phyloP scores from a whole-genome alignment of 2,329 filamentous ascomycete species.

The Ceratocystis variospora region DNA sequence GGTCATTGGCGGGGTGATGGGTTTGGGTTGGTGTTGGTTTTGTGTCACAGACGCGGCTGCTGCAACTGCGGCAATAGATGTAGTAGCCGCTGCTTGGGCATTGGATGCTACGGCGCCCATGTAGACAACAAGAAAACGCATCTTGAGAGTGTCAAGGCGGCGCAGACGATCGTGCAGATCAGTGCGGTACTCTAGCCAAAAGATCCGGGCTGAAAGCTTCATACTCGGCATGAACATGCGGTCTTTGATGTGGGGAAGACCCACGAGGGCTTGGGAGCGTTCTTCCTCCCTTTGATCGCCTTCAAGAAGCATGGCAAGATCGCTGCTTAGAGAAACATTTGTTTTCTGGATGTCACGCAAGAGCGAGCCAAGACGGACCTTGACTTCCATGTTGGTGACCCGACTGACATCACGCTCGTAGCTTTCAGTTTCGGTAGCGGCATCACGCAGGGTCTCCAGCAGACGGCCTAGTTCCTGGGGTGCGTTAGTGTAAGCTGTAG shows the following conservation, averaged over 20 bases:
- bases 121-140: slow-evolving; percentile 51
- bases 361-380: slow-evolving; percentile 43
- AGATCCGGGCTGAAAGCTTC: slow-evolving; percentile 36
- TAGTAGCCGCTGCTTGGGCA: slow-evolving; percentile 22
- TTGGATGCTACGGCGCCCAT: slow-evolving; percentile 42
- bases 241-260: slow-evolving; percentile 15
- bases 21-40: background rate
- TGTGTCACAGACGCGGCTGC: slow-evolving; percentile 4
- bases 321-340: slow-evolving; percentile 32
- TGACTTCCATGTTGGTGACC: slow-evolving; percentile 46
- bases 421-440: slow-evolving; percentile 48
- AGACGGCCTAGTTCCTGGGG: slow-evolving; percentile 45
- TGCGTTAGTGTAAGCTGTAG: slow-evolving; percentile 42
- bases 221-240: slow-evolving; percentile 27
- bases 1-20: slow-evolving; percentile 12
- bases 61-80: slow-evolving; percentile 4
- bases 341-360: slow-evolving; percentile 48
- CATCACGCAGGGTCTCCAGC: slow-evolving; percentile 47
- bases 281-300: slow-evolving; percentile 30
- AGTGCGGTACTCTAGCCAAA: slow-evolving; percentile 44
- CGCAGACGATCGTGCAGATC: slow-evolving; percentile 44
- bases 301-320: slow-evolving; percentile 32
- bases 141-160: slow-evolving; percentile 46
- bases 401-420: slow-evolving; percentile 47
- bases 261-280: slow-evolving; percentile 19